Base-by-base conservation (phyloP, 768 basidiomycete species). In the Pleurotus eryngii region DNA sequence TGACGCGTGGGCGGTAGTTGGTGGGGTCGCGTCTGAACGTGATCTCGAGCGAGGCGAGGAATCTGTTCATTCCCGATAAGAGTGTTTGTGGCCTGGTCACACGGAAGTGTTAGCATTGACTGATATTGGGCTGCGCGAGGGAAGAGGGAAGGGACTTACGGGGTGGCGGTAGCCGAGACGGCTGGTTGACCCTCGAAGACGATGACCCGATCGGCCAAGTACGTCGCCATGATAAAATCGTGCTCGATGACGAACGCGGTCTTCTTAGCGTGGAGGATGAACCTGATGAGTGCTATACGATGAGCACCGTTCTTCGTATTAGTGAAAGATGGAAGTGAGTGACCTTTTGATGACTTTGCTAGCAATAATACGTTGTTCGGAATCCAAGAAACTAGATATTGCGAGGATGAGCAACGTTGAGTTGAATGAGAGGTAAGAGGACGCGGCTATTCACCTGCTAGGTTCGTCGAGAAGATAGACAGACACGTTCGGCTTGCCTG, bases 211-310 rank as follows among this genome's bases (percentile, higher is more conserved):
- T 99, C 97, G 42, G 97, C 96, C 56, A 99, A 90, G 73, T 99
- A 98, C 2, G 96, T 98, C 3, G 96, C 95, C 96, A 98, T 98
- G 77, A 98, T 97, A 73, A 99, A 98, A 78, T 98, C 96, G 85
- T 99, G 97, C 81, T 99, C 97, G 67, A 99, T 98, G 65, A 99
- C 83, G 71, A 99, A 98, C 0, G 97, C 97, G 1, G 95, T 98
- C 76, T 95, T 95, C 80, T 97, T 97, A 12, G 94, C 84, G 67
- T 97, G 91, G 27, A 98, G 85, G 67, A 99, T 92, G 74, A 96
- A 98, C 48, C 89, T 90, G 48, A 45, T 11, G 5, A 9, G 3
- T 8, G 6, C 14, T 12, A 46, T 14, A 42, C 27, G 37, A 46
- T 35, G 30, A 35, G 11, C 2, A 35, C 8, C 30, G 8, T 9